Base-by-base conservation (phyloP, 306 rosid genomes). In the Acacia confusa region DNA sequence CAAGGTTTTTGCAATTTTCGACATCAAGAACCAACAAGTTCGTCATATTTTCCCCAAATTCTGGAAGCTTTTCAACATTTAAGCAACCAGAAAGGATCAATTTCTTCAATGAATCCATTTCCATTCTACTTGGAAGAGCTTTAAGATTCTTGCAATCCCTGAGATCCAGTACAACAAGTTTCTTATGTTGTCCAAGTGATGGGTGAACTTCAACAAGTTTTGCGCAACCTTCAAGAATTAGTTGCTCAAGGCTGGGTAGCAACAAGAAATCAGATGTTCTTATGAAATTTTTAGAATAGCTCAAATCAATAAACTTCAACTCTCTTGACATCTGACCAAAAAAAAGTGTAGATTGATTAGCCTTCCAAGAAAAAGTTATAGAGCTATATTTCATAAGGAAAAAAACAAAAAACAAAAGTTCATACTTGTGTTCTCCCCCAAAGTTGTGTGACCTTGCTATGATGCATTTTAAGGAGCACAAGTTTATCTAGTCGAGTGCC, bases 381-480 rank as follows among this genome's bases (percentile, higher is more conserved):
- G 1, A 53, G 25, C 1, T n/a, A n/a, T 53, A 53, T 8, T 6
- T 19, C 25, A 3, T 52, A 53, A 20, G 63, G 28, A 5, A 5
- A 4, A 16, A 19, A 52, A 6, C 6, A 52, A 7, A n/a, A 20
- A 15, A 0, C 53, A 47, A 15, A 47, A 47, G 20, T n/a, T 57
- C 63, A 8, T 57, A 57, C 28, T 8, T 57, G 5, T 57, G 5
- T n/a, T n/a, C 4, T 53, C 25, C 10, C 28, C 63, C 28, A 57
- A 8, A 57, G 63, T 7, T 57, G 63, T 57, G 9, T n/a, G 14
- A 57, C 9, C 27, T 57, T 57, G 15, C 63, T 57, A n/a, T 22
- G 69, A 72, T 7, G 13, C 83, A 86, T 57, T 76, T 41, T 80
- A 45, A 86, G 57, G 58, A 76, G 85, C 80, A 86, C 81, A 86